Percentiles rank a stretch among this genome's conserved stretches.
Evolutionary conservation across 345 rosid genomes (phyloP).

Genomic region (Odontarrhena argentea): DNA sequence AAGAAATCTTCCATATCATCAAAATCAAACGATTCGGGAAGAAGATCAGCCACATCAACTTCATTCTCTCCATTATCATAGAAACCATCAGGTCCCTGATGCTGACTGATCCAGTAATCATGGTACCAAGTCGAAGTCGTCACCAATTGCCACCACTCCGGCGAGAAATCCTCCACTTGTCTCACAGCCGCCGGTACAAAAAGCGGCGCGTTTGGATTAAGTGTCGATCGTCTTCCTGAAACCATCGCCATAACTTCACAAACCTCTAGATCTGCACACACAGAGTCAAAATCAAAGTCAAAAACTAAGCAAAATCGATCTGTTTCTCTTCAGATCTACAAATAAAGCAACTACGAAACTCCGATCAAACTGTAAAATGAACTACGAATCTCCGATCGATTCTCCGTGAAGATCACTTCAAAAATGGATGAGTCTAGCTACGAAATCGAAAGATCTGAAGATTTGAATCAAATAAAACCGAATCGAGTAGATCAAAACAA

Average conservation of each 20-base stretch:
- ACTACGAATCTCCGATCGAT: not conserved
- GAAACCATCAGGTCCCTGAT: slow-evolving; percentile 61
- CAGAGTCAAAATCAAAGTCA: slow-evolving; percentile 14
- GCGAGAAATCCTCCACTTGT: slow-evolving; percentile 91
- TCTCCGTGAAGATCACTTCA: not conserved
- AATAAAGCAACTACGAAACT: not conserved
- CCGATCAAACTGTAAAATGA: not conserved
- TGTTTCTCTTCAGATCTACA: slow-evolving; percentile 1
- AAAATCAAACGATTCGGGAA: slow-evolving; percentile 71
- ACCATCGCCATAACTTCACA: slow-evolving; percentile 67
- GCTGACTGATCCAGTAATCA: slow-evolving; percentile 82
- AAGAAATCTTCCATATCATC: slow-evolving; percentile 55
- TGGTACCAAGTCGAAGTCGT: slow-evolving; percentile 76
- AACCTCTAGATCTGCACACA: slow-evolving; percentile 34
- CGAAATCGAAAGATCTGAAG: slow-evolving; percentile 24
- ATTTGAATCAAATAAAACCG: not conserved
- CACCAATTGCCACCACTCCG: slow-evolving; percentile 93
- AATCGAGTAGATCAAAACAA: too few species aligned
- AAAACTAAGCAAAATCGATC: not conserved
- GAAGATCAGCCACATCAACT: slow-evolving; percentile 51
- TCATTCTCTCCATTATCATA: slow-evolving; percentile 51
- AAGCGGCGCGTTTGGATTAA: slow-evolving; percentile 86
- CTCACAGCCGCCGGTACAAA: slow-evolving; percentile 82
- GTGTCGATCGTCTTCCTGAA: slow-evolving; percentile 67
- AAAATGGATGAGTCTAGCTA: not conserved